Evolutionary conservation across 2,329 filamentous ascomycete species (phyloP).

Genomic region (Cordyceps tenuipes): DNA sequence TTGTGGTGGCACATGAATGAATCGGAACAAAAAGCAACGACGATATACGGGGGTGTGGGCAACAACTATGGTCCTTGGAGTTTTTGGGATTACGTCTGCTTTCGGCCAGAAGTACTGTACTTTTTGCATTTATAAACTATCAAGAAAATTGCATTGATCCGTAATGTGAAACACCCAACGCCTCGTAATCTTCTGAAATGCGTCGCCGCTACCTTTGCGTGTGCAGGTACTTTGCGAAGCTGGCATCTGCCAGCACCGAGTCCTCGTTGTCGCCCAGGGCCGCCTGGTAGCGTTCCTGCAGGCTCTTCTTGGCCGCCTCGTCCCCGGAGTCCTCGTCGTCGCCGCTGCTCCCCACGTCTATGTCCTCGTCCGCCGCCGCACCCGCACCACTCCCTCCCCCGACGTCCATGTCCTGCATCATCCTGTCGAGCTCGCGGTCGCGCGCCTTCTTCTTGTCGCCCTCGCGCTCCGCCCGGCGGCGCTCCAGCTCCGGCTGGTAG

Average conservation of each 20-base stretch:
- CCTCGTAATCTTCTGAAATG: slow-evolving; percentile 11
- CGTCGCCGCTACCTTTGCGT: slow-evolving; percentile 25
- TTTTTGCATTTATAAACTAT: not conserved
- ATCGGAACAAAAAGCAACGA: not conserved
- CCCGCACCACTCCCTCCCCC: slow-evolving; percentile 30
- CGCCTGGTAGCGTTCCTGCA: slow-evolving; percentile 69
- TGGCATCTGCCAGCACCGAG: slow-evolving; percentile 45
- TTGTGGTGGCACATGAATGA: not conserved
- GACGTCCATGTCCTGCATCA: slow-evolving; percentile 86
- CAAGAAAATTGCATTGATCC: not conserved
- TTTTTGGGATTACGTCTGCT: slow-evolving; percentile 4
- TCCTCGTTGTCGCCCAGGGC: slow-evolving; percentile 56
- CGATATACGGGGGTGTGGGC: not conserved
- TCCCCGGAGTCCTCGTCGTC: slow-evolving; percentile 50
- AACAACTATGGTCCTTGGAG: not conserved
- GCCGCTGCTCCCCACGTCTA: slow-evolving; percentile 50
- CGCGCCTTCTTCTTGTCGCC: slow-evolving; percentile 62
- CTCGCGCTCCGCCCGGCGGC: slow-evolving; percentile 65
- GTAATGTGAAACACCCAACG: slow-evolving; percentile 15
- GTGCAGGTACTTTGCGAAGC: slow-evolving; percentile 53
- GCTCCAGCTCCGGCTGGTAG: slow-evolving; percentile 86
- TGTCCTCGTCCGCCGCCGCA: slow-evolving; percentile 38
- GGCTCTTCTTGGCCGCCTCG: slow-evolving; percentile 54
- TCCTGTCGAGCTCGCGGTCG: slow-evolving; percentile 76
- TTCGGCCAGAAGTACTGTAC: not conserved